These are phyloP conservation scores for Barnettozyma sp. DNA, from an alignment of 805 yeast species.

Conservation along the genomic window DNA sequence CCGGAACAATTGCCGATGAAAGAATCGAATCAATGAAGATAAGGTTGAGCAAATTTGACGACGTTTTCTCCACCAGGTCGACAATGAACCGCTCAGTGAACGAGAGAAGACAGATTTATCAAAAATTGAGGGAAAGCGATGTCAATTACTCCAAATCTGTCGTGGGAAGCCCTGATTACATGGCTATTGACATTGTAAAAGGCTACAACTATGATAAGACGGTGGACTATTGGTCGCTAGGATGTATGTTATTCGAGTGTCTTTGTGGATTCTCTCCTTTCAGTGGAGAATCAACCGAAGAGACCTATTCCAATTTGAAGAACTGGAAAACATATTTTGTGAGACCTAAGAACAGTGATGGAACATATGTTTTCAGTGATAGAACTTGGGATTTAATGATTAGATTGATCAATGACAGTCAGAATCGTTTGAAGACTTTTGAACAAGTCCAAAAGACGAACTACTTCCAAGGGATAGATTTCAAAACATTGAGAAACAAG, in stretches of 20 bases:
- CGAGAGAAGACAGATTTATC: slow-evolving; percentile 84
- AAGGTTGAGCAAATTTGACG: slow-evolving; percentile 62
- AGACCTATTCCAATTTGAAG: slow-evolving; percentile 87
- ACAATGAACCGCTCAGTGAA: slow-evolving; percentile 59
- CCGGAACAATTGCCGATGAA: slow-evolving; percentile 90
- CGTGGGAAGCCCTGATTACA: slow-evolving; percentile 97
- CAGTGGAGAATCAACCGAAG: slow-evolving; percentile 88
- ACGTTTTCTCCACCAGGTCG: slow-evolving; percentile 43
- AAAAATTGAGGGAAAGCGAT: slow-evolving; percentile 66
- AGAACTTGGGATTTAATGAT: slow-evolving; percentile 90
- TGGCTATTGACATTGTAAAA: slow-evolving; percentile 90
- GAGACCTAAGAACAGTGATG: slow-evolving; percentile 89
- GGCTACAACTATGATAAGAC: slow-evolving; percentile 93
- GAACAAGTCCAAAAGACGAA: slow-evolving; percentile 74
- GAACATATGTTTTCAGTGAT: slow-evolving; percentile 87
- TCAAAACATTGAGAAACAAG: slow-evolving; percentile 58
- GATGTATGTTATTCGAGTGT: slow-evolving; percentile 95
- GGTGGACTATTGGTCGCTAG: slow-evolving; percentile 97
- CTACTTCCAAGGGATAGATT: slow-evolving; percentile 80
- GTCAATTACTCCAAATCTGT: slow-evolving; percentile 88
- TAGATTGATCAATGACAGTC: slow-evolving; percentile 73
- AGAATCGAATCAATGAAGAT: slow-evolving; percentile 89
- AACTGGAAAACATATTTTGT: slow-evolving; percentile 85
- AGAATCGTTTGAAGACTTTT: slow-evolving; percentile 66
- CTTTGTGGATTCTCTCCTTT: slow-evolving; percentile 97